These are phyloP conservation scores for Trifolium repens DNA, from an alignment of 306 rosid species.

Conservation along the genomic window DNA sequence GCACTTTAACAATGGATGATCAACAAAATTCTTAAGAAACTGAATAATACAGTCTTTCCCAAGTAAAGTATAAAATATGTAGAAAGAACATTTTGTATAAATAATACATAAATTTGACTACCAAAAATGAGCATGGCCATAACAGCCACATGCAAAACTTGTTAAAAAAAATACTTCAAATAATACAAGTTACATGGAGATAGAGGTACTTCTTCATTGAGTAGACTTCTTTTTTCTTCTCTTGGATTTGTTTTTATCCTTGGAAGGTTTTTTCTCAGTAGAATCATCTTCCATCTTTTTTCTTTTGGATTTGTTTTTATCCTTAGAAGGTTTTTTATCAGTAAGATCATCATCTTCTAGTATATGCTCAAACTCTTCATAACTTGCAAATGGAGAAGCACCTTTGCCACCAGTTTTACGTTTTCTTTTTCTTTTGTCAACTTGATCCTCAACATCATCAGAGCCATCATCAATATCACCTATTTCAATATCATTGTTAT, in stretches of 20 bases:
- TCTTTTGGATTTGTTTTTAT: slow-evolving; percentile 39
- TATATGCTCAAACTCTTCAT: slow-evolving; percentile 84
- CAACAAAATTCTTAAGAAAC: not conserved
- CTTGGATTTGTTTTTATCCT: slow-evolving; percentile 34
- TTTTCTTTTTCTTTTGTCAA: slow-evolving; percentile 53
- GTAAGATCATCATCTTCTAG: slow-evolving; percentile 44
- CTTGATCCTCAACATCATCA: slow-evolving; percentile 42
- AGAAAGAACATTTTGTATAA: not conserved
- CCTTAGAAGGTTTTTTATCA: slow-evolving; percentile 41
- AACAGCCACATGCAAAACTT: not conserved
- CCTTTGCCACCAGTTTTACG: slow-evolving; percentile 53
- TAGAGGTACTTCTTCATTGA: slow-evolving; percentile 4
- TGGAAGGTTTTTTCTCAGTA: slow-evolving; percentile 41
- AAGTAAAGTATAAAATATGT: not conserved
- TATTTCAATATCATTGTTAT: slow-evolving; percentile 21
- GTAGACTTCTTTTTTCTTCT: slow-evolving; percentile 44
- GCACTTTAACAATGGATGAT: no score
- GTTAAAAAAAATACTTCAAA: not conserved
- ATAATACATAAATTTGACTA: no score
- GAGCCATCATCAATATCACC: slow-evolving; percentile 52
- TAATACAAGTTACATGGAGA: slow-evolving; percentile 26
- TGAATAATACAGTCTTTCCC: not conserved
- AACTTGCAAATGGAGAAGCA: slow-evolving; percentile 62
- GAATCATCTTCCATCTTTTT: slow-evolving; percentile 39
- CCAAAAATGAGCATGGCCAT: not conserved